A percentile compares a stretch with the other conserved stretches of the same genome.
Conservation (phyloP, 2,329 filamentous ascomycete genomes). For the Westerdykella sp. region DNA sequence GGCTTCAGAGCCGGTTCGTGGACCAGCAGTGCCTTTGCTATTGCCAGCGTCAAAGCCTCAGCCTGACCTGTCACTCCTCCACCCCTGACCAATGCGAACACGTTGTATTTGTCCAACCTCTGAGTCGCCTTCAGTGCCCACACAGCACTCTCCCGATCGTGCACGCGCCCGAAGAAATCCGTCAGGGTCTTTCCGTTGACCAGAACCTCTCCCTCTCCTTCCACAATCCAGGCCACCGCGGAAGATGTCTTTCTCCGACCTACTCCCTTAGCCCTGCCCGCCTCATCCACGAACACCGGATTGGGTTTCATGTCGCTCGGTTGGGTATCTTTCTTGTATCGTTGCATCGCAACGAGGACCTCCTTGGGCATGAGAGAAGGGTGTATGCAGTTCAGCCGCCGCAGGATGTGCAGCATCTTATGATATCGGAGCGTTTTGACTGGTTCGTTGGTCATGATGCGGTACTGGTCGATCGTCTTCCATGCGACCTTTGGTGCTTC, state of each 20-base stretch:
- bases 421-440: constrained; percentile 65
- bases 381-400: constrained; percentile 78
- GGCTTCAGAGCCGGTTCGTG: constrained; percentile 92
- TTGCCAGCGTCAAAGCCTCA: constrained; percentile 83
- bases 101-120: constrained; percentile 91
- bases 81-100: constrained; percentile 78
- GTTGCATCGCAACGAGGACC: constrained; percentile 57
- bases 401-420: constrained; percentile 67
- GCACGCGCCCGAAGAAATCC: constrained; percentile 76
- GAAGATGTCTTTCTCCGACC: constrained; percentile 83
- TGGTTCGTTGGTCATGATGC: constrained; percentile 44
- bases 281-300: constrained; percentile 63
- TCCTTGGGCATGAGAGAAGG: constrained; percentile 67
- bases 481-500: constrained; percentile 71
- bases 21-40: constrained; percentile 79
- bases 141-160: constrained; percentile 89
- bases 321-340: constrained; percentile 71
- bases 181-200: constrained; percentile 84
- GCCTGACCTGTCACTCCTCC: constrained; percentile 94
- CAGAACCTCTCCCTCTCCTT: constrained; percentile 83
- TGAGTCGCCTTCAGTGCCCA: constrained; percentile 83
- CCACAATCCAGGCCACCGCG: constrained; percentile 80
- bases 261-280: constrained; percentile 71
- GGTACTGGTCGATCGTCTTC: constrained; percentile 73
- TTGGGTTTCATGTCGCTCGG: constrained; percentile 59